These are phyloP conservation scores for Passiflora organensis DNA, from an alignment of 345 rosid genomes.

Conservation along the genomic window DNA sequence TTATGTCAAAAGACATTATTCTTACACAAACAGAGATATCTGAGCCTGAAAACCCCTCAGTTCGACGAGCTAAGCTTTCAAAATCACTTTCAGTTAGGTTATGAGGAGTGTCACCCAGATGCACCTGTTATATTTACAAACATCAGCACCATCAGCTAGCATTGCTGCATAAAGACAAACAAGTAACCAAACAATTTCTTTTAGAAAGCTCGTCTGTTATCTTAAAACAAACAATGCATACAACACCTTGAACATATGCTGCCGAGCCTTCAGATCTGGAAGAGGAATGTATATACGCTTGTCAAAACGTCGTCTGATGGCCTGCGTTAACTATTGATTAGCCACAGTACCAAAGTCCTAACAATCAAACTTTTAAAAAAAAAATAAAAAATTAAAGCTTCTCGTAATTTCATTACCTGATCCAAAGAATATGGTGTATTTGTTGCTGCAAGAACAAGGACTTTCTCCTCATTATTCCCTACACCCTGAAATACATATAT, in stretches of 20 bases:
- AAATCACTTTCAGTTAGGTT: conserved; percentile 80
- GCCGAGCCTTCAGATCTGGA: conserved; percentile 86
- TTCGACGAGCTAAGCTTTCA: conserved; percentile 65
- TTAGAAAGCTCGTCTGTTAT: too few relatives aligned
- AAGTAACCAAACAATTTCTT: not conserved
- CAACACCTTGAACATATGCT: conserved; percentile 84
- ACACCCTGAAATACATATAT: conserved; percentile 46
- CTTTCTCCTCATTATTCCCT: conserved; percentile 82
- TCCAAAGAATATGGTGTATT: conserved; percentile 91
- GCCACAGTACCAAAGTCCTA: conserved; percentile 13
- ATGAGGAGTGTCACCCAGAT: conserved; percentile 95
- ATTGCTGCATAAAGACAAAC: not conserved
- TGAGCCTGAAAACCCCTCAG: conserved; percentile 95
- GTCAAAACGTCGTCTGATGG: conserved; percentile 89
- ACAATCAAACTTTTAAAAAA: conserved; percentile 1
- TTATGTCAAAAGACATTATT: conserved; percentile 6
- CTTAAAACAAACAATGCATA: not conserved
- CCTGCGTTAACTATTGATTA: conserved; percentile 47
- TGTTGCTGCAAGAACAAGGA: conserved; percentile 93
- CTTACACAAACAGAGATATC: conserved; percentile 93
- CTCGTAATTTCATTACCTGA: conserved; percentile 44
- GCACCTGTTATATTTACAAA: conserved; percentile 50
- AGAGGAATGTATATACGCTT: conserved; percentile 96
- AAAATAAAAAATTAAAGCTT: conserved; percentile 12
- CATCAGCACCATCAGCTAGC: conserved; percentile 3